Evolutionary conservation across 768 basidiomycete species (phyloP), one percentile per base, ranked within the genome.

Genomic region (Phylloporus sp.): DNA sequence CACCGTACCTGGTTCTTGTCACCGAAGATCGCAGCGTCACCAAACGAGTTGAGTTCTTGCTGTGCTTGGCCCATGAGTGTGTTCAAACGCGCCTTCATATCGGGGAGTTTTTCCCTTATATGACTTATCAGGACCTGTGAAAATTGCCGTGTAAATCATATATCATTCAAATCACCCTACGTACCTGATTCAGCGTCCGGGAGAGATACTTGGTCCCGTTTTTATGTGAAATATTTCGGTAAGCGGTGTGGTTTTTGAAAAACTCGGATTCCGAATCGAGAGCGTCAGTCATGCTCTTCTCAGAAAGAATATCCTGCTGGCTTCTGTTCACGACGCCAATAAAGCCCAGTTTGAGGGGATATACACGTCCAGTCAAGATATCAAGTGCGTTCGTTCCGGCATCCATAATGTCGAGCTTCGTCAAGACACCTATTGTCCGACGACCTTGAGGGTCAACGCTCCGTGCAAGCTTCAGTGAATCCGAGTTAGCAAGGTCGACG

Each of bases 31-130:
- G 91, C 91, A 10, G 89, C 78, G 60, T 96, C 96, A 17, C 96
- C 96, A 61, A 96, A 98, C 5, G 93, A 86, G 68, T 91, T 90
- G 34, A 99, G 78, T 66, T 99, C 96, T 65, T 99, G 96, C 62
- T 97, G 95, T 8, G 96, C 92, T 70, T 99, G 96, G 14, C 95
- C 94, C 90, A 98, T 98, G 20, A 97, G 71, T 3, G 96, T 99
- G 63, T 98, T 99, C 49, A 99, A 71, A 17, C 93, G 79, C 14
- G 96, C 96, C 67, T 99, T 99, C 96, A 99, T 98, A 67, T 99
- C 96, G 0, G 96, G 96, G 29, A 99, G 77, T 68, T 98, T 99
- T 61, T 99, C 96, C 49, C 96, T 82, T 53, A 99, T 98, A 63
- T 99, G 96, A 64, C 90, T 90, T 79, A 99, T 84, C 50, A 99